These are phyloP conservation scores for Pulveroboletus sp. DNA, from an alignment of 768 basidiomycete genomes.

Conservation along the genomic window DNA sequence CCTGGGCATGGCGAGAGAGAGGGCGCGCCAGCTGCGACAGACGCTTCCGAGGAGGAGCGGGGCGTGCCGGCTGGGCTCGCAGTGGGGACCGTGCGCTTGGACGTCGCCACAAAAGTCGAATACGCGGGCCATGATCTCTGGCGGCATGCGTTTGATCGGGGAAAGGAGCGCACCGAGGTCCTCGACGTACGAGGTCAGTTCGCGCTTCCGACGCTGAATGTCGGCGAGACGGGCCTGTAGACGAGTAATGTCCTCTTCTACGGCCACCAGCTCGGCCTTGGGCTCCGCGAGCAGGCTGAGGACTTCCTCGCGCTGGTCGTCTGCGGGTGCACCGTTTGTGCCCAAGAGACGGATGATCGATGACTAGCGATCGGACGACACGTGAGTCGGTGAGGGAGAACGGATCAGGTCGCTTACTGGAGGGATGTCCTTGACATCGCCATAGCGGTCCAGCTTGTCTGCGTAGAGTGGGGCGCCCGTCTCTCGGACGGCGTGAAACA, in stretches of 20 bases:
- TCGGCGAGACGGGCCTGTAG: slow-evolving; percentile 30
- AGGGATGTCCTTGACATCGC: slow-evolving; percentile 29
- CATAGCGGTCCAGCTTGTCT: slow-evolving; percentile 24
- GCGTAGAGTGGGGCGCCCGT: slow-evolving; percentile 24
- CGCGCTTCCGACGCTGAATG: slow-evolving; percentile 26
- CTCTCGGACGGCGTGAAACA: slow-evolving; percentile 19
- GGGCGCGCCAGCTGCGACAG: slow-evolving; percentile 27
- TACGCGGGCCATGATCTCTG: slow-evolving; percentile 32
- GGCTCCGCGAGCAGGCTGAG: slow-evolving; percentile 23
- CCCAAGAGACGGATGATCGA: slow-evolving; percentile 30
- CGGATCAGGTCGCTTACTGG: slow-evolving; percentile 17
- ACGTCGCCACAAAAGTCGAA: slow-evolving; percentile 32
- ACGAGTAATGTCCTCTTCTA: slow-evolving; percentile 25
- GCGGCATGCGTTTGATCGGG: slow-evolving; percentile 32
- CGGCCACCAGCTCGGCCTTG: slow-evolving; percentile 24
- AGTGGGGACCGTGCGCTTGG: slow-evolving; percentile 25
- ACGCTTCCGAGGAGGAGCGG: slow-evolving; percentile 29
- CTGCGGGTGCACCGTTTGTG: slow-evolving; percentile 25
- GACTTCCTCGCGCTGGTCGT: slow-evolving; percentile 29
- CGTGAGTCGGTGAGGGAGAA: background rate
- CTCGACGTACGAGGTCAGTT: slow-evolving; percentile 29
- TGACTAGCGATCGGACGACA: slow-evolving; percentile 17
- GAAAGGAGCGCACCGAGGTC: slow-evolving; percentile 33
- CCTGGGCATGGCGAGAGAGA: slow-evolving; percentile 27
- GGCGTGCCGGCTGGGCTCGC: slow-evolving; percentile 28